Conservation (phyloP, 768 basidiomycete genomes). For the Pulveroboletus sp. region DNA sequence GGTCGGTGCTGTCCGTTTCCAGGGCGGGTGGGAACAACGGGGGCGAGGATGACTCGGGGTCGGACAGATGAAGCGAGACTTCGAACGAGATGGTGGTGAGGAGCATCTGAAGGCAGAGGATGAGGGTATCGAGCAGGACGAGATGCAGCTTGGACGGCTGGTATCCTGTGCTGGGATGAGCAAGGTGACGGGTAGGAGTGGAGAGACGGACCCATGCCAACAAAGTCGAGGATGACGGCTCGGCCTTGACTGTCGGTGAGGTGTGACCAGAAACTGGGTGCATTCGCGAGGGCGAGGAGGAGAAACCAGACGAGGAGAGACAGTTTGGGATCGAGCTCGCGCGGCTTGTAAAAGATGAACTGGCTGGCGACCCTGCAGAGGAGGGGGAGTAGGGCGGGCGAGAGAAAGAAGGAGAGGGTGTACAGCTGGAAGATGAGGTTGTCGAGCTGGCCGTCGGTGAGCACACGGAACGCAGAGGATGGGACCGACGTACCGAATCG, state of each 20-base stretch:
- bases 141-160: slow-evolving; percentile 64
- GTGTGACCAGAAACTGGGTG: slow-evolving; percentile 60
- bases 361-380: slow-evolving; percentile 52
- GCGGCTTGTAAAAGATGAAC: slow-evolving; percentile 61
- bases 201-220: slow-evolving; percentile 61
- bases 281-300: slow-evolving; percentile 55
- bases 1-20: slow-evolving; percentile 20
- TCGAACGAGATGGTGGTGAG: slow-evolving; percentile 71
- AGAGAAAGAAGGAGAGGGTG: slow-evolving; percentile 71
- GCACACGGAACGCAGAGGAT: slow-evolving; percentile 5
- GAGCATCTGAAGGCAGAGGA: slow-evolving; percentile 61
- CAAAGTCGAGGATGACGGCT: slow-evolving; percentile 69
- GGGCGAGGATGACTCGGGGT: slow-evolving; percentile 27
- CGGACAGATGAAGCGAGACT: slow-evolving; percentile 37
- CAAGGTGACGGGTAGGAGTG: neutral
- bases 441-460: slow-evolving; percentile 50
- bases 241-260: slow-evolving; percentile 53
- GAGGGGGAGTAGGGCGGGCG: slow-evolving; percentile 50
- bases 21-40: slow-evolving; percentile 23
- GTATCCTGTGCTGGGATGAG: slow-evolving; percentile 39
- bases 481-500: slow-evolving; percentile 49
- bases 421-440: slow-evolving; percentile 68
- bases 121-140: slow-evolving; percentile 62
- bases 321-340: slow-evolving; percentile 59
- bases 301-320: slow-evolving; percentile 68